A percentile compares a stretch with the other conserved stretches of the same genome.
phyloP scores from a whole-genome alignment of 2,329 filamentous ascomycete genomes.

The Aspergillus fumigatiaffinis region DNA sequence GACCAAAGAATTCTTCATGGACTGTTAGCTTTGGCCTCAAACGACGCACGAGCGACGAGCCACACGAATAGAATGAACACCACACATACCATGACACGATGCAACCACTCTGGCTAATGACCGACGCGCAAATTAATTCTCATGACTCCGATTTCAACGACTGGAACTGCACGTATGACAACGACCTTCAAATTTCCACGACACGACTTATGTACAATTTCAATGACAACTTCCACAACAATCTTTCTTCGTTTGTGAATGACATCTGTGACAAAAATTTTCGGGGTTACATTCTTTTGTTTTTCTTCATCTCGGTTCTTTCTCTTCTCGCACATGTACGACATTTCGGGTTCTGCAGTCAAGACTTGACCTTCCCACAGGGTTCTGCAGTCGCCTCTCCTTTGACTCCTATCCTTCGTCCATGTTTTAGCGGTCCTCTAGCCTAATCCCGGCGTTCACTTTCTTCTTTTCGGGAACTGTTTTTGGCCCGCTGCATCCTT shows the following conservation, averaged over 20 bases:
- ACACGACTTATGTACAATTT: constrained; percentile 22
- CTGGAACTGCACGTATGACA: constrained; percentile 17
- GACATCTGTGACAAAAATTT: constrained; percentile 12
- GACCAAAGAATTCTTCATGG: constrained; percentile 22
- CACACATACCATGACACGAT: constrained; percentile 13
- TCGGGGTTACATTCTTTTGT: constrained; percentile 8
- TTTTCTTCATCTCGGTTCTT: constrained; percentile 6
- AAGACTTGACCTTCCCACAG: constrained; percentile 7
- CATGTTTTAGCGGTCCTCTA: constrained; percentile 4
- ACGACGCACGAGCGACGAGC: not conserved
- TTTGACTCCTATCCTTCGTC: constrained; percentile 8
- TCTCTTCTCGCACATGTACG: constrained; percentile 14
- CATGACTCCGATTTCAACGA: constrained; percentile 19
- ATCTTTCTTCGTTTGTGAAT: constrained; percentile 6
- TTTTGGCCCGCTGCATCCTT: constrained; percentile 1
- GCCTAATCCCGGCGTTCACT: constrained; percentile 12
- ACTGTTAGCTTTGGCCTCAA: constrained; percentile 8
- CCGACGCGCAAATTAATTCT: constrained; percentile 13
- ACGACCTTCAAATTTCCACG: constrained; percentile 11
- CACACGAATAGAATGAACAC: not conserved
- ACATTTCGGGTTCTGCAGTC: constrained; percentile 14
- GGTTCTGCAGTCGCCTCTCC: constrained; percentile 20
- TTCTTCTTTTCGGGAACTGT: constrained; percentile 11
- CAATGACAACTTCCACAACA: constrained; percentile 9
- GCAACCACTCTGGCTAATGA: constrained; percentile 15